A percentile compares a stretch with the other conserved stretches of the same genome.
These are phyloP conservation scores for Mrakia blollopis DNA, from an alignment of 768 basidiomycete species.

Conservation along the genomic window DNA sequence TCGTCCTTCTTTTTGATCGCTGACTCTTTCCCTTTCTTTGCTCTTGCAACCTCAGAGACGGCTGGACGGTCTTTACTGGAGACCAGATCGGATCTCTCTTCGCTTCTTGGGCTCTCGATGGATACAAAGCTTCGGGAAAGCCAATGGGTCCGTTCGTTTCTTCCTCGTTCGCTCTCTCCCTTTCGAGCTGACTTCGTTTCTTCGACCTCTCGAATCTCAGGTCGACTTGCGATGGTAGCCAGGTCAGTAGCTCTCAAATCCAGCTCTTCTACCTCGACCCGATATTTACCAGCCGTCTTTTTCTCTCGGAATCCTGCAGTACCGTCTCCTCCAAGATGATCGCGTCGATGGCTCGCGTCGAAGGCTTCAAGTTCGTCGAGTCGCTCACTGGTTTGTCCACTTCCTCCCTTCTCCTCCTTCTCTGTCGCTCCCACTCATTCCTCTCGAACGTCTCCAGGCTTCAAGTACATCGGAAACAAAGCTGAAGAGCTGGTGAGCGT, in stretches of 20 bases:
- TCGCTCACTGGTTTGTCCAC: conserved; percentile 65
- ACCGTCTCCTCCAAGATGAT: conserved; percentile 90
- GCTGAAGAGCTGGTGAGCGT: conserved; percentile 59
- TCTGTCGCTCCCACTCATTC: not conserved
- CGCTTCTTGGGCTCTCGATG: conserved; percentile 48
- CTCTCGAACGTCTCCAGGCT: conserved; percentile 46
- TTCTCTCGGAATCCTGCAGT: conserved; percentile 45
- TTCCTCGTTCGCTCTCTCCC: not conserved
- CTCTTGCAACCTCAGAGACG: conserved; percentile 1
- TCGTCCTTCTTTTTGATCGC: conserved; percentile 29
- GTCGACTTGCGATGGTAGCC: conserved; percentile 74
- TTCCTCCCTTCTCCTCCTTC: not conserved
- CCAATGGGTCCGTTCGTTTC: conserved; percentile 49
- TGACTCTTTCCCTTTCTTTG: not conserved
- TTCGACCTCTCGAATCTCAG: conserved; percentile 35
- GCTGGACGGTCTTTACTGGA: conserved; percentile 71
- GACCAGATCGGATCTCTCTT: conserved; percentile 70
- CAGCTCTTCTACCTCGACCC: too few species aligned
- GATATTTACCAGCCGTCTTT: too few species aligned
- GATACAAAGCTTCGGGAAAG: conserved; percentile 50
- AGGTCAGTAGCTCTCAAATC: not conserved
- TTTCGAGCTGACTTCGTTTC: not conserved
- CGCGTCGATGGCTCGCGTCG: conserved; percentile 63
- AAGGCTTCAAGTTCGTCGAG: conserved; percentile 79
- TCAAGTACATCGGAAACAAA: conserved; percentile 86